Evolutionary conservation across 108 stramenopile genomes (phyloP).

Genomic region (Pseudonitzschia multiseries): DNA sequence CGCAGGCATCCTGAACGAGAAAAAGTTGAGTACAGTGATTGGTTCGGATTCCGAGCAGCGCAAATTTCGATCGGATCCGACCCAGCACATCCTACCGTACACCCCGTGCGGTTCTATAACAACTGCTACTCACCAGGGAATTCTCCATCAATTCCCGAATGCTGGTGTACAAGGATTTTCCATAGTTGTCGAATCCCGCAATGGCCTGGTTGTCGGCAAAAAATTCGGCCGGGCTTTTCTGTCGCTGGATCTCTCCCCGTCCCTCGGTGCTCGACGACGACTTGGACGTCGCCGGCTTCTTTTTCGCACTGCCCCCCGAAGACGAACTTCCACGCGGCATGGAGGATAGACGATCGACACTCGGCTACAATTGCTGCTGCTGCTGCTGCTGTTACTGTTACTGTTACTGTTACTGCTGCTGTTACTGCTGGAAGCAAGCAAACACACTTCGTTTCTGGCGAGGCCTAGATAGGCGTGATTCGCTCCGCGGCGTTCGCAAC

Average conservation of each 20-base stretch:
- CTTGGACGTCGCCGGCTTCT: constrained; percentile 6
- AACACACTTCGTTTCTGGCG: too few relatives aligned
- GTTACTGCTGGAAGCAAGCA: too few relatives aligned
- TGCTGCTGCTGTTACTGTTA: too few relatives aligned
- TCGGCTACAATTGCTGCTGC: too few relatives aligned
- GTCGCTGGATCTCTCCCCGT: constrained; percentile 67
- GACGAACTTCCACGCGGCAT: too few relatives aligned
- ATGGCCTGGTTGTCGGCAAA: constrained; percentile 97
- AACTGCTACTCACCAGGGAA: constrained; percentile 32
- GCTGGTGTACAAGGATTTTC: constrained; percentile 94
- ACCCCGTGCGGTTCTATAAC: neutral
- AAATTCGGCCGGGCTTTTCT: constrained; percentile 93
- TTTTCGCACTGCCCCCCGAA: constrained; percentile 3
- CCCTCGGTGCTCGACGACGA: neutral
- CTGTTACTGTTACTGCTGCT: too few relatives aligned
- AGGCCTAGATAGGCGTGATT: too few relatives aligned
- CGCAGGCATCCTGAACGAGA: constrained; percentile 79
- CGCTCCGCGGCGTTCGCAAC: too few relatives aligned
- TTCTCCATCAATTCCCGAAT: constrained; percentile 95
- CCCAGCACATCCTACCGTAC: neutral
- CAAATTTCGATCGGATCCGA: neutral
- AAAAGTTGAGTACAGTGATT: neutral
- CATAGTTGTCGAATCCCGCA: constrained; percentile 95
- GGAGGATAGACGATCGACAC: too few relatives aligned
- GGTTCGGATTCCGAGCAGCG: neutral